These are phyloP conservation scores for Rhynchospora pubera DNA, from an alignment of 176 grass and related monocot genomes.

Conservation along the genomic window DNA sequence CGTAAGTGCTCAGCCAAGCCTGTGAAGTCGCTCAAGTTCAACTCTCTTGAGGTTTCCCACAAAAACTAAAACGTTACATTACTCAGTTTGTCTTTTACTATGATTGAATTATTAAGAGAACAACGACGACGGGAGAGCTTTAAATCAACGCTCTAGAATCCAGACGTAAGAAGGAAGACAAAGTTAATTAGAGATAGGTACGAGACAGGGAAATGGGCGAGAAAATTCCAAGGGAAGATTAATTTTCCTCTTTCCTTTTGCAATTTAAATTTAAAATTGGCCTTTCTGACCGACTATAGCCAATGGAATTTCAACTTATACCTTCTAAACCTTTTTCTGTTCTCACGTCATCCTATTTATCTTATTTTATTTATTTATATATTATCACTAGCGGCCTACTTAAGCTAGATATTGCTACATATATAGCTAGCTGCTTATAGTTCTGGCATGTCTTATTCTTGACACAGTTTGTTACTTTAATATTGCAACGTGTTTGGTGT, in stretches of 20 bases:
- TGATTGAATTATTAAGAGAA: neutral
- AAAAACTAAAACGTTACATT: neutral
- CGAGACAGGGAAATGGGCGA: neutral
- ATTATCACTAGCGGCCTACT: neutral
- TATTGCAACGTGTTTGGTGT: neutral
- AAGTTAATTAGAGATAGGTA: neutral
- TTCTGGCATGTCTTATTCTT: neutral
- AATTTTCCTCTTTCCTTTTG: neutral
- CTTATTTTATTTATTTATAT: neutral
- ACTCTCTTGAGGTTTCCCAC: neutral
- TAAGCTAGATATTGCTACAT: neutral
- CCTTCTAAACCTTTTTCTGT: neutral
- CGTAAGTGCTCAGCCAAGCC: neutral
- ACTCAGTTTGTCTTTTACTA: neutral
- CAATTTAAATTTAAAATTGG: neutral
- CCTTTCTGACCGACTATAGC: neutral
- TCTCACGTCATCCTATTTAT: neutral
- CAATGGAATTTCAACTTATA: neutral
- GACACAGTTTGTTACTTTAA: neutral
- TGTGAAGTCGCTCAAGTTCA: neutral
- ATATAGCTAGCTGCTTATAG: neutral
- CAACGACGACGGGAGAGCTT: neutral
- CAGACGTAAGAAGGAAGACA: conserved; percentile 8
- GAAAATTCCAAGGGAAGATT: neutral
- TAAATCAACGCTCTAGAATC: neutral